A percentile compares a stretch with the other conserved stretches of the same genome.
phyloP scores from a whole-genome alignment of 352 stramenopile genomes.

The Pythium brassicae region DNA sequence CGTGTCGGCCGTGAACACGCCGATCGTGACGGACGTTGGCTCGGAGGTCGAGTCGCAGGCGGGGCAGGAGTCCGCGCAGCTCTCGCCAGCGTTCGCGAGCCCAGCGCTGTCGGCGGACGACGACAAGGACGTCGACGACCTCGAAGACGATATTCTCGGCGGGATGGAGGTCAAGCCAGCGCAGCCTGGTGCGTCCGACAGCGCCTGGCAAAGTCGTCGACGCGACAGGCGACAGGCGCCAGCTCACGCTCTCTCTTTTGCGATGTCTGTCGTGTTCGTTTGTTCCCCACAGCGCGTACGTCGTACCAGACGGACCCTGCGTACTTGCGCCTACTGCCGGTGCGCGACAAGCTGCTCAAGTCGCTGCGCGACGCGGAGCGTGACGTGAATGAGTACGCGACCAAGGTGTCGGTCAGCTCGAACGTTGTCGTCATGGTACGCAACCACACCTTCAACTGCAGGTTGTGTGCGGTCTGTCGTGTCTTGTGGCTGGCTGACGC shows the following conservation, averaged over 20 bases:
- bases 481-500: background rate
- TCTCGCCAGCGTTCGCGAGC: slow-evolving; percentile 59
- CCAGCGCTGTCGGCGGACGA: slow-evolving; percentile 53
- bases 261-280: background rate
- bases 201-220: too few relatives aligned
- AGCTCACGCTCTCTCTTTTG: too few relatives aligned
- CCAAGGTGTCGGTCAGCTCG: slow-evolving; percentile 67
- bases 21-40: slow-evolving; percentile 59
- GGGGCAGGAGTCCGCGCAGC: slow-evolving; percentile 56
- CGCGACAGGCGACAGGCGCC: too few relatives aligned
- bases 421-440: slow-evolving; percentile 83
- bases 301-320: slow-evolving; percentile 56
- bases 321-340: slow-evolving; percentile 60
- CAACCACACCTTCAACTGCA: background rate
- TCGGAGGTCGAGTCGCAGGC: slow-evolving; percentile 61
- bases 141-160: slow-evolving; percentile 73
- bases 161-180: slow-evolving; percentile 64
- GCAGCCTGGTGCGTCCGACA: slow-evolving; percentile 16
- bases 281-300: slow-evolving; percentile 13
- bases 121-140: slow-evolving; percentile 72
- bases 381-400: slow-evolving; percentile 55
- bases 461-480: too few relatives aligned
- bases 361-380: slow-evolving; percentile 61
- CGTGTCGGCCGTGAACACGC: slow-evolving; percentile 62
- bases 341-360: slow-evolving; percentile 66